Evolutionary conservation across 768 basidiomycete species (phyloP), one percentile per base, ranked within the genome.

Genomic region (Dacryopinax spathularia): DNA sequence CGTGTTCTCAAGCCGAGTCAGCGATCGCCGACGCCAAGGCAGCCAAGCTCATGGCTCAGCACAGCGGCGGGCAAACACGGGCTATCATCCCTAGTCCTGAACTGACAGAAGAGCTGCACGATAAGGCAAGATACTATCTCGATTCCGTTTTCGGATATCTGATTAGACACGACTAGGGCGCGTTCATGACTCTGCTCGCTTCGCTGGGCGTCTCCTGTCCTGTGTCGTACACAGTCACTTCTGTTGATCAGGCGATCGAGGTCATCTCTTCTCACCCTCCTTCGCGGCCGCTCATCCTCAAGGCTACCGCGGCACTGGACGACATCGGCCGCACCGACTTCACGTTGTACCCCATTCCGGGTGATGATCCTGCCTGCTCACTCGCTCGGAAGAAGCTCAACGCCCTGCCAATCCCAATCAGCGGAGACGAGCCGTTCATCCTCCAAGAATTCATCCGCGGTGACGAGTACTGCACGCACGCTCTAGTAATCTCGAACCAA

Each of bases 391-490:
- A 65, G 25, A 16, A 44, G 27, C 36, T 37, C 36, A 65, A 65
- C 22, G 37, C 41, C 62, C 60, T 61, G 9, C 18, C 20, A 2
- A 59, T 59, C 7, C 44, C 62, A 18, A 72, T 73, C 31, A 68
- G 63, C 6, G 62, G 66, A 35, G 65, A 69, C 31, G 69, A 68
- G 44, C 73, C 73, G 3, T 75, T 73, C 63, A 71, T 73, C 33
- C 69, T 75, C n/a, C 73, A 75, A 60, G 72, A 75, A 63, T 73
- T 69, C 64, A 71, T 75, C 34, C 66, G 70, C 6, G 73, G 73
- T 33, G 70, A 69, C 69, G 73, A 73, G 69, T 75, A 68, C 66
- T 75, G 73, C 63, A 75, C 73, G 4, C 73, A 75, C 67, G 71
- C 72, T 13, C 71, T 71, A 9, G 73, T 73, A 25, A 64, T 73